These are phyloP conservation scores for Diplodia intermedia DNA, from an alignment of 2,329 filamentous ascomycete genomes.

Conservation along the genomic window DNA sequence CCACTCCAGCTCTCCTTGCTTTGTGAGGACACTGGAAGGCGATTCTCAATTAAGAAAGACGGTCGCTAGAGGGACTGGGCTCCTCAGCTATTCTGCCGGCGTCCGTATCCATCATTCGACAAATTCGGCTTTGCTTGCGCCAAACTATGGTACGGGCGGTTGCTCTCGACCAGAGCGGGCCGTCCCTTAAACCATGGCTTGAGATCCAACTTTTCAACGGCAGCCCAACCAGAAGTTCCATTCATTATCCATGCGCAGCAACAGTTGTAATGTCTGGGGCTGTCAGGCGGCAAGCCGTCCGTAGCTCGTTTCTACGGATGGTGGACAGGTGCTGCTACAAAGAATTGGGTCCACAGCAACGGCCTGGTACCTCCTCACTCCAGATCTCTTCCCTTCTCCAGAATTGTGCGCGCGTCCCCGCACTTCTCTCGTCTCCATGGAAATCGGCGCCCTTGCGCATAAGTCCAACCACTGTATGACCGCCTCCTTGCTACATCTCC, in stretches of 20 bases:
- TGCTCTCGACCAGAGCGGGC: conserved; percentile 1
- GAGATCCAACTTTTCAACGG: neutral
- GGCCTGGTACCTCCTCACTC: neutral
- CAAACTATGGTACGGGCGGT: neutral
- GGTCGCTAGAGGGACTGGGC: neutral
- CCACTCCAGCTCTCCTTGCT: neutral
- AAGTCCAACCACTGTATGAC: neutral
- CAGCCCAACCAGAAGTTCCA: neutral
- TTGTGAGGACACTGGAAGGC: neutral
- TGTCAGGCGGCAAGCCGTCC: neutral
- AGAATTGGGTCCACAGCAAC: neutral
- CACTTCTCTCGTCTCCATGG: neutral
- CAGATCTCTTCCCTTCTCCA: neutral
- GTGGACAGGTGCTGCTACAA: neutral
- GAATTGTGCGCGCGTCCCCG: neutral
- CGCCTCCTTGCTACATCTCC: neutral
- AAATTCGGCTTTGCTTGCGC: neutral
- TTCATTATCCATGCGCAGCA: neutral
- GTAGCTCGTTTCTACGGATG: neutral
- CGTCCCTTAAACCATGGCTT: neutral
- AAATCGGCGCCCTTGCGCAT: neutral
- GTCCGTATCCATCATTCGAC: neutral
- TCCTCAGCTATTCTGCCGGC: neutral
- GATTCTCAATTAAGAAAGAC: neutral
- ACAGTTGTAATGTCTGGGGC: too few relatives aligned